phyloP scores from a whole-genome alignment of 2,329 filamentous ascomycete species.

The Juglanconis oblonga region DNA sequence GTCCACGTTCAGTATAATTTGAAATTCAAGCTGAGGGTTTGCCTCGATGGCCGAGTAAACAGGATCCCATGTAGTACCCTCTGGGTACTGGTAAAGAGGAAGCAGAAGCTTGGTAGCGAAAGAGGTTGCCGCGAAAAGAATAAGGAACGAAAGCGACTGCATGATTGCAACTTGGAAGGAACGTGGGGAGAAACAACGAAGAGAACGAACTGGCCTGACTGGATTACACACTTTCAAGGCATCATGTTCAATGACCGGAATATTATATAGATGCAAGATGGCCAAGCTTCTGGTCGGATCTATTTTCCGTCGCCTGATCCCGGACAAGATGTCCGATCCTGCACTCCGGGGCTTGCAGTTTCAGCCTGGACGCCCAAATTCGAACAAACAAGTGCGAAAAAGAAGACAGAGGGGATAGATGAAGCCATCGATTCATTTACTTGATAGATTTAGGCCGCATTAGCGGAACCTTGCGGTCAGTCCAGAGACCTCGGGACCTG shows the following conservation, averaged over 20 bases:
- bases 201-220: not conserved
- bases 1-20: slow-evolving; percentile 13
- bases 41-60: slow-evolving; percentile 12
- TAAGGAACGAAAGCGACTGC: not conserved
- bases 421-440: too few species aligned
- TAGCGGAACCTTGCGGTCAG: too few species aligned
- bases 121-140: not conserved
- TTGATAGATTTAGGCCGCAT: too few species aligned
- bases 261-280: not conserved
- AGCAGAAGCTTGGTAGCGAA: slow-evolving; percentile 11
- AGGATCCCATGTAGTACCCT: not conserved
- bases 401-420: not conserved
- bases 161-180: not conserved
- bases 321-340: not conserved
- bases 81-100: slow-evolving; percentile 13
- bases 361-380: not conserved
- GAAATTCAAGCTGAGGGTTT: slow-evolving; percentile 8
- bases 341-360: not conserved
- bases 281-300: not conserved
- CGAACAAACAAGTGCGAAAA: not conserved
- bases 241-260: not conserved
- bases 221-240: not conserved
- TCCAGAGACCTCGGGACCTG: too few species aligned
- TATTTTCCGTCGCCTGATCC: not conserved
- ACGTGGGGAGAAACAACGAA: not conserved